A percentile compares a stretch with the other conserved stretches of the same genome.
Evolutionary conservation across 2,329 filamentous ascomycete species (phyloP).

Genomic region (Diaporthe velutina): DNA sequence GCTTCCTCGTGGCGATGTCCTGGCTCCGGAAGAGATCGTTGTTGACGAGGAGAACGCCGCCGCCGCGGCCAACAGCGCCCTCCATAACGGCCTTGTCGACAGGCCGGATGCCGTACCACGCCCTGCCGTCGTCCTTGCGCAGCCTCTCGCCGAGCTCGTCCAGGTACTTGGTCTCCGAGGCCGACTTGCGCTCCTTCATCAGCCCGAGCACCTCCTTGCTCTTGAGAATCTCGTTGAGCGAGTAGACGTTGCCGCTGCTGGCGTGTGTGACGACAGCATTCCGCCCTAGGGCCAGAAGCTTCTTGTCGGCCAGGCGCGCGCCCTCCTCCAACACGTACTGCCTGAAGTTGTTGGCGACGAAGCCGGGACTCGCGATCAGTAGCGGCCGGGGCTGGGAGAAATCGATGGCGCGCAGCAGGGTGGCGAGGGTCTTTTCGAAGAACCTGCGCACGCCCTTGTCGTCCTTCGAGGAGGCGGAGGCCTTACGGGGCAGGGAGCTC

Average conservation of each 20-base stretch:
- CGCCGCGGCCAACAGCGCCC: slow-evolving; percentile 88
- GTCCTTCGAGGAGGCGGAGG: slow-evolving; percentile 73
- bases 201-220: slow-evolving; percentile 82
- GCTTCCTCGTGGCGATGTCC: slow-evolving; percentile 79
- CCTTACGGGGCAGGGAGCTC: slow-evolving; percentile 75
- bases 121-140: slow-evolving; percentile 86
- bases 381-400: slow-evolving; percentile 78
- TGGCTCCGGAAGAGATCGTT: slow-evolving; percentile 89
- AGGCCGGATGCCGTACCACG: slow-evolving; percentile 89
- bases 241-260: slow-evolving; percentile 87
- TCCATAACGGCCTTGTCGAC: slow-evolving; percentile 87
- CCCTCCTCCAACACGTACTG: slow-evolving; percentile 77
- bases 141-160: slow-evolving; percentile 85
- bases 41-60: slow-evolving; percentile 86
- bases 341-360: slow-evolving; percentile 84
- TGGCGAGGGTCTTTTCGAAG: slow-evolving; percentile 81
- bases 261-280: slow-evolving; percentile 83
- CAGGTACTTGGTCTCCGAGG: slow-evolving; percentile 85
- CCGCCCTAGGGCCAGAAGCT: slow-evolving; percentile 71
- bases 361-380: slow-evolving; percentile 90
- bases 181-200: slow-evolving; percentile 89
- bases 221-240: slow-evolving; percentile 87
- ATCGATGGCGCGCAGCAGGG: slow-evolving; percentile 83
- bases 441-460: slow-evolving; percentile 81
- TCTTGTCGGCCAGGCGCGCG: slow-evolving; percentile 73